Conservation (phyloP, 441 rosid genomes). For the Kokia cookei region DNA sequence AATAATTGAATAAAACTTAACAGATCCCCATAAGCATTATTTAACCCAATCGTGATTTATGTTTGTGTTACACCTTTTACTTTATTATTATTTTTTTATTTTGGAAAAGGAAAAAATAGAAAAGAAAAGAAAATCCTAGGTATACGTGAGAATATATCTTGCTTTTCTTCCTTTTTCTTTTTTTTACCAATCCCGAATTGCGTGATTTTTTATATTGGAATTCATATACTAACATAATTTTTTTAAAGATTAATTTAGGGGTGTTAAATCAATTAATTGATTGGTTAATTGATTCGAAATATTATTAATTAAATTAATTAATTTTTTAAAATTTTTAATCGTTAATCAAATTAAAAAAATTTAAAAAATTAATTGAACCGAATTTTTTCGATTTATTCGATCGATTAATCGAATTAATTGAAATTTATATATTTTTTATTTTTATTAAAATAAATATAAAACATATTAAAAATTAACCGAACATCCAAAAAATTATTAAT, state of each 20-base stretch:
- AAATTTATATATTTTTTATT: no score
- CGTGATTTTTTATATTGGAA: neutral
- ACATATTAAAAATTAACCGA: no score
- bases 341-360: rapidly evolving
- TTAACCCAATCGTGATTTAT: neutral
- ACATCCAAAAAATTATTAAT: no score
- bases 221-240: neutral
- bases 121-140: constrained; percentile 15
- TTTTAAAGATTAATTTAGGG: no score
- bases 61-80: neutral
- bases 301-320: no score
- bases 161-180: constrained; percentile 21
- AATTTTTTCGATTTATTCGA: no score
- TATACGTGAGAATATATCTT: constrained; percentile 23
- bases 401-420: no score
- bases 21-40: neutral
- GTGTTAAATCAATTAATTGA: no score
- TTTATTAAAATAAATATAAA: no score
- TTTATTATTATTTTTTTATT: neutral
- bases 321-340: no score
- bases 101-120: neutral
- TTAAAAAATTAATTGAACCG: no score
- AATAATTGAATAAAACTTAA: neutral
- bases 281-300: no score
- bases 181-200: constrained; percentile 28